These are phyloP conservation scores for Solanum etuberosum DNA, from an alignment of 257 asterid species.

Conservation along the genomic window DNA sequence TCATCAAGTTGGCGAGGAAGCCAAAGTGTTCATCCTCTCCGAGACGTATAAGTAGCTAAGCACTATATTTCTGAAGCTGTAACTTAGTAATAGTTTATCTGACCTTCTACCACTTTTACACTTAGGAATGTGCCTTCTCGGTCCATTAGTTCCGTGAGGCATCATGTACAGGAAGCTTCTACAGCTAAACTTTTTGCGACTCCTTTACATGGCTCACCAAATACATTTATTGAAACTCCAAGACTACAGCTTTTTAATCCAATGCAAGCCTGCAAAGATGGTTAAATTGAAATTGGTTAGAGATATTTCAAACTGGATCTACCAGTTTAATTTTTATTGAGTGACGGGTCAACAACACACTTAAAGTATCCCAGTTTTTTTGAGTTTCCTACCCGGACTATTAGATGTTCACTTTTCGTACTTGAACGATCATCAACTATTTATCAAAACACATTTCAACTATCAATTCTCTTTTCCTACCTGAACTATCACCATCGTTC, in stretches of 20 bases:
- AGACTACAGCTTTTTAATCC: slow-evolving; percentile 64
- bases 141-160: background rate
- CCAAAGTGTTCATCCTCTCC: background rate
- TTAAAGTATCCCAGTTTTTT: background rate
- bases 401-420: background rate
- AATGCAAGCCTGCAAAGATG: slow-evolving; percentile 52
- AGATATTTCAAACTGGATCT: background rate
- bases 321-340: background rate
- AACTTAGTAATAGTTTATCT: background rate
- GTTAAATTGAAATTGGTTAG: background rate
- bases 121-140: background rate
- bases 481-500: background rate
- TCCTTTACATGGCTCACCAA: slow-evolving; percentile 77
- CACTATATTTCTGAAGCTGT: background rate
- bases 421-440: background rate
- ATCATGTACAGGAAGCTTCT: slow-evolving; percentile 71
- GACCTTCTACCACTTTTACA: background rate
- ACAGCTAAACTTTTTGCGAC: slow-evolving; percentile 59
- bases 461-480: background rate
- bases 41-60: background rate
- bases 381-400: background rate
- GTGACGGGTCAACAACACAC: background rate
- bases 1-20: background rate
- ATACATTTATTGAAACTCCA: slow-evolving; percentile 42
- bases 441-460: background rate